Percentiles rank a stretch among this genome's conserved stretches.
phyloP scores from a whole-genome alignment of 2,329 filamentous ascomycete genomes.

The Pleoardoris graminearum region DNA sequence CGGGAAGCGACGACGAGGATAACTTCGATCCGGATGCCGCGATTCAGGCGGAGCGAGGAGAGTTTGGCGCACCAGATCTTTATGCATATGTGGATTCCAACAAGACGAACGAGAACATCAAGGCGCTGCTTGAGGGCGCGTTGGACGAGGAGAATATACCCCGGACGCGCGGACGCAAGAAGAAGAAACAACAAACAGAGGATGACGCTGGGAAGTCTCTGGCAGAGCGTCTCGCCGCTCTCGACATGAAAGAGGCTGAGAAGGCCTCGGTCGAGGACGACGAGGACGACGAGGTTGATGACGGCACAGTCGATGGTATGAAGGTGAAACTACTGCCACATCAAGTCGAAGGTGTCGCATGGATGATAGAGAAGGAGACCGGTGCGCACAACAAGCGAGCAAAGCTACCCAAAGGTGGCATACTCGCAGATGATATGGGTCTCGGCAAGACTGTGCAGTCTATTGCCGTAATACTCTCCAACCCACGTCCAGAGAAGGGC shows the following conservation, averaged over 20 bases:
- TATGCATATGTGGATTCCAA: slow-evolving; percentile 68
- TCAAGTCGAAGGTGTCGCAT: slow-evolving; percentile 89
- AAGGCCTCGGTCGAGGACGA: slow-evolving; percentile 55
- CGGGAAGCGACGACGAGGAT: slow-evolving; percentile 51
- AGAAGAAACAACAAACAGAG: slow-evolving; percentile 44
- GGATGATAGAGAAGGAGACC: slow-evolving; percentile 93
- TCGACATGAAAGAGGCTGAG: slow-evolving; percentile 50
- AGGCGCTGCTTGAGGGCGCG: slow-evolving; percentile 78
- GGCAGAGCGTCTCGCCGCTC: slow-evolving; percentile 49
- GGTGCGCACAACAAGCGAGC: slow-evolving; percentile 80
- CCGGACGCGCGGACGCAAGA: slow-evolving; percentile 50
- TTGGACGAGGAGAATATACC: slow-evolving; percentile 69
- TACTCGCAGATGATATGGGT: slow-evolving; percentile 96
- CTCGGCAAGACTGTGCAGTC: slow-evolving; percentile 95
- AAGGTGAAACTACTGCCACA: slow-evolving; percentile 88
- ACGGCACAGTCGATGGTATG: slow-evolving; percentile 75
- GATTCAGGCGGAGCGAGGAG: slow-evolving; percentile 50
- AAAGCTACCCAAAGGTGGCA: slow-evolving; percentile 83
- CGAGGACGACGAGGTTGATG: slow-evolving; percentile 55
- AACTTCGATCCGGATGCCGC: slow-evolving; percentile 54
- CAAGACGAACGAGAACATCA: slow-evolving; percentile 75
- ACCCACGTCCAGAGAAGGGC: slow-evolving; percentile 66
- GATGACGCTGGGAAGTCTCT: slow-evolving; percentile 45
- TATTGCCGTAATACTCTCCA: slow-evolving; percentile 82
- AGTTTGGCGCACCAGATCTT: slow-evolving; percentile 59